Percentiles rank a stretch among this genome's conserved stretches.
Conservation (phyloP, 2,329 filamentous ascomycete genomes). For the Lachnellula hyalina region DNA sequence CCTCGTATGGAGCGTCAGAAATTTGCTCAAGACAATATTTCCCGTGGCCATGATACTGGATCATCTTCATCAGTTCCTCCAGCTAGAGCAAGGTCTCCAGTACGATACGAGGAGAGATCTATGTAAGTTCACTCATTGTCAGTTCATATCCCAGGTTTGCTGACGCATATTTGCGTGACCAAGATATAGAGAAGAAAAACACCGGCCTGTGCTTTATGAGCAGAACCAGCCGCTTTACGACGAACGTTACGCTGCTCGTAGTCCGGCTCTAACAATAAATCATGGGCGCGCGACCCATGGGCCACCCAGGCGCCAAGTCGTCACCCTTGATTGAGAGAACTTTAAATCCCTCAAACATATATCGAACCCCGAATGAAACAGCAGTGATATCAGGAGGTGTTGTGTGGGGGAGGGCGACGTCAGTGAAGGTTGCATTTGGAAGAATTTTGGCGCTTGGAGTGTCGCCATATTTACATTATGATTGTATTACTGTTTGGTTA, state of each 20-base stretch:
- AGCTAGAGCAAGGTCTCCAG: slow-evolving; percentile 23
- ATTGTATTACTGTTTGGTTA: background rate
- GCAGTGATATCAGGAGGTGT: background rate
- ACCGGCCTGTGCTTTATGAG: slow-evolving; percentile 12
- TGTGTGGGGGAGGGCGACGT: no score
- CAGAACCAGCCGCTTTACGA: background rate
- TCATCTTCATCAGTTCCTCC: slow-evolving; percentile 12
- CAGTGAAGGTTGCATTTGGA: slow-evolving; percentile 1
- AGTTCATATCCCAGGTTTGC: slow-evolving; percentile 6
- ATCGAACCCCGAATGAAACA: no score
- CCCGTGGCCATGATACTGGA: slow-evolving; percentile 16
- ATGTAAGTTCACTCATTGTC: slow-evolving; percentile 22
- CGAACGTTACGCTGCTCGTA: slow-evolving; percentile 1
- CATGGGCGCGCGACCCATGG: background rate
- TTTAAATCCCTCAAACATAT: background rate
- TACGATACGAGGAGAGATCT: slow-evolving; percentile 21
- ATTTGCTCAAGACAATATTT: slow-evolving; percentile 11
- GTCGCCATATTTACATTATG: background rate
- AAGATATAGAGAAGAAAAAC: slow-evolving; percentile 13
- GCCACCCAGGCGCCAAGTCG: slow-evolving; percentile 16
- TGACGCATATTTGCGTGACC: slow-evolving; percentile 8
- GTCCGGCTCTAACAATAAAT: slow-evolving; percentile 3
- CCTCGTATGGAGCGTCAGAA: slow-evolving; percentile 6
- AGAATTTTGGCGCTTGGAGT: background rate
- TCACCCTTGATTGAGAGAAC: slow-evolving; percentile 1